These are phyloP conservation scores for Blastocystis sp. DNA, from an alignment of 352 stramenopile genomes.

Conservation along the genomic window DNA sequence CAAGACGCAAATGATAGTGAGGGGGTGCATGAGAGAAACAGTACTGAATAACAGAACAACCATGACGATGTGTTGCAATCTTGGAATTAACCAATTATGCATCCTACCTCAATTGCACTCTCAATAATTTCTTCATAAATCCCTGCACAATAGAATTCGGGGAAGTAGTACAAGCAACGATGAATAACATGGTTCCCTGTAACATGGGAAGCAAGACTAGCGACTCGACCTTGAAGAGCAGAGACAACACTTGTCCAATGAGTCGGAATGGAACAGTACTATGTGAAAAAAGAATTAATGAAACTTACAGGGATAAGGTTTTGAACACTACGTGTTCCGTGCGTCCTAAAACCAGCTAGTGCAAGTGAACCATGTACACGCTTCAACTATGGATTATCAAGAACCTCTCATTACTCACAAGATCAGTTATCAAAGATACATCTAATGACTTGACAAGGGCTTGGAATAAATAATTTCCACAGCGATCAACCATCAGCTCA, in stretches of 20 bases:
- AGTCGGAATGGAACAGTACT: not conserved
- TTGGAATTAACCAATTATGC: not conserved
- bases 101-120: constrained; percentile 76
- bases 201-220: constrained; percentile 90
- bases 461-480: constrained; percentile 96
- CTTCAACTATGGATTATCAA: not conserved
- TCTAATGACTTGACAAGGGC: constrained; percentile 87
- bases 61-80: constrained; percentile 88
- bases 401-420: constrained; percentile 65
- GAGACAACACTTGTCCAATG: constrained; percentile 81
- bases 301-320: constrained; percentile 96
- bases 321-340: constrained; percentile 92
- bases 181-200: constrained; percentile 95
- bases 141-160: constrained; percentile 84
- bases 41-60: constrained; percentile 89
- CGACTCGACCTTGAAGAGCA: constrained; percentile 81
- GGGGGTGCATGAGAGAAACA: constrained; percentile 80
- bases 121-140: constrained; percentile 87
- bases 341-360: constrained; percentile 86
- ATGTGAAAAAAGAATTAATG: not conserved
- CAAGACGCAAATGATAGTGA: constrained; percentile 79
- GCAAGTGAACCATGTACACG: constrained; percentile 74
- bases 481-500: constrained; percentile 93
- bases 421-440: constrained; percentile 81
- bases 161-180: constrained; percentile 84